Evolutionary conservation across 202 grass and related monocot species (phyloP).

Genomic region (Dendrocalamus latiflorus): DNA sequence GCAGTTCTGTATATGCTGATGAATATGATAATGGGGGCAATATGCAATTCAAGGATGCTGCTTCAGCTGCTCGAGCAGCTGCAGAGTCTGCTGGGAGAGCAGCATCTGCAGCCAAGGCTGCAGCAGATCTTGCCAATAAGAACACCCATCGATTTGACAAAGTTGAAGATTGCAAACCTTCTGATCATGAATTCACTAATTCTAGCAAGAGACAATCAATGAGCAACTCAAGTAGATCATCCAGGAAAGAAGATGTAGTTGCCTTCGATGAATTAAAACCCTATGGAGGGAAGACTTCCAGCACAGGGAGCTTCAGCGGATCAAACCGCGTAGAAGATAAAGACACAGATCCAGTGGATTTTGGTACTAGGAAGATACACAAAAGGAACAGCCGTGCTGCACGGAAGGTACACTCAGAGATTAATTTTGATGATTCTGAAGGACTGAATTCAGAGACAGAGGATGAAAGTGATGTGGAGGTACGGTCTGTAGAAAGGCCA

Average conservation of each 20-base stretch:
- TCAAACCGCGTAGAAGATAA: constrained; percentile 35
- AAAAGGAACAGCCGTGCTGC: constrained; percentile 38
- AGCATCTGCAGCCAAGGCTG: constrained; percentile 66
- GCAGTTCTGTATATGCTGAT: constrained; percentile 27
- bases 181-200: constrained; percentile 18
- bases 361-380: constrained; percentile 37
- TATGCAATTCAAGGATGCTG: constrained; percentile 76
- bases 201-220: constrained; percentile 46
- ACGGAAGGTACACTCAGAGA: constrained; percentile 55
- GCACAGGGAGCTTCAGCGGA: constrained; percentile 42
- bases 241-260: constrained; percentile 31
- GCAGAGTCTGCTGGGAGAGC: constrained; percentile 76
- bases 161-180: background rate
- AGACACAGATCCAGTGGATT: constrained; percentile 24
- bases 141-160: constrained; percentile 33
- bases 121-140: constrained; percentile 53
- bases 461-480: constrained; percentile 40
- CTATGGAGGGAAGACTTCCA: constrained; percentile 24
- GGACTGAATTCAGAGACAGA: constrained; percentile 44
- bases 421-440: constrained; percentile 83
- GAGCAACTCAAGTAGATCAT: constrained; percentile 40
- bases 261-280: constrained; percentile 27
- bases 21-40: constrained; percentile 21
- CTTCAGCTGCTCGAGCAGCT: constrained; percentile 72
- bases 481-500: constrained; percentile 39